phyloP scores from a whole-genome alignment of 129 eudicot genomes.

The Ambrosia artemisiifolia region DNA sequence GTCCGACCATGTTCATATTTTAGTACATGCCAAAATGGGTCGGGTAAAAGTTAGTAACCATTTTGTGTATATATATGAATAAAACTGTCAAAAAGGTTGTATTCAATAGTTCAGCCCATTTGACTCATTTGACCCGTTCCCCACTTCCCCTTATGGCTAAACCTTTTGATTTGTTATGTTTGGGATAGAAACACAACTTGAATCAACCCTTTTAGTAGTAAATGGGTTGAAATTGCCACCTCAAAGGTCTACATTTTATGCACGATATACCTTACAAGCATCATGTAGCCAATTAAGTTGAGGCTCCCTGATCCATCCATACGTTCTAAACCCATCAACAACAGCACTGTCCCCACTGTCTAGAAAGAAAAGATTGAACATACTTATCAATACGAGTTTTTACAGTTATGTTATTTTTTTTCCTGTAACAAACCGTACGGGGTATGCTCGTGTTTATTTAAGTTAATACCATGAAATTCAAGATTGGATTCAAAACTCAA shows the following conservation, averaged over 20 bases:
- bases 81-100: neutral
- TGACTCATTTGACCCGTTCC: neutral
- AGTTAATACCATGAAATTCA: too few relatives aligned
- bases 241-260: constrained; percentile 5
- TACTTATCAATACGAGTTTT: neutral
- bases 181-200: too few relatives aligned
- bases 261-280: constrained; percentile 50
- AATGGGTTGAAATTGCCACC: neutral
- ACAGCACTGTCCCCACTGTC: constrained; percentile 91
- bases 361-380: constrained; percentile 74
- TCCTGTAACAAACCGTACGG: too few relatives aligned
- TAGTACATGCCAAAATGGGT: neutral
- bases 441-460: too few relatives aligned
- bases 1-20: neutral
- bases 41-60: too few relatives aligned
- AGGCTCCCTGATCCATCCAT: constrained; percentile 92
- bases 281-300: constrained; percentile 81
- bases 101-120: neutral
- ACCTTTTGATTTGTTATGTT: too few relatives aligned
- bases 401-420: neutral
- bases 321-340: constrained; percentile 71
- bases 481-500: too few relatives aligned
- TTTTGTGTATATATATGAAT: neutral
- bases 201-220: too few relatives aligned
- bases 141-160: constrained; percentile 69